Conservation (phyloP, 495 filamentous ascomycete species). For the Tetracladium setigerum region DNA sequence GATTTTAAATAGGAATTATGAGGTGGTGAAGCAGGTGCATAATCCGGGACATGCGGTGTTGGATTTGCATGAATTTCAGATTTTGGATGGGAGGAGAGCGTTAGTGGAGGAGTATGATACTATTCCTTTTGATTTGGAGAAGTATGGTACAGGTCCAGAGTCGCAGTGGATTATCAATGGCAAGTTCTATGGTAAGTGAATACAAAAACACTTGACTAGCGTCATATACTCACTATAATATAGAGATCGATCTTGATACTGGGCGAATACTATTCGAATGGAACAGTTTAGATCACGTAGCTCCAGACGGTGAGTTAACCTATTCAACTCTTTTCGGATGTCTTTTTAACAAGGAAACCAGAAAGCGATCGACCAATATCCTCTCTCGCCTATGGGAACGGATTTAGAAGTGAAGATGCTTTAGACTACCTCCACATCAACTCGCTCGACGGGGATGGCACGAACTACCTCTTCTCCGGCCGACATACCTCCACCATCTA, state of each 20-base stretch:
- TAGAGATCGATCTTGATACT: conserved; percentile 39
- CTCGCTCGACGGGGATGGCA: conserved; percentile 49
- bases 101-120: conserved; percentile 43
- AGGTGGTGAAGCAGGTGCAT: conserved; percentile 8
- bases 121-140: conserved; percentile 29
- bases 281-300: conserved; percentile 31
- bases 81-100: conserved; percentile 41
- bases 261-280: conserved; percentile 33
- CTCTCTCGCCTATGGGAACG: no score
- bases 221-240: no score
- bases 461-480: conserved; percentile 52
- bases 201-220: no score
- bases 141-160: conserved; percentile 32
- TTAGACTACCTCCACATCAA: conserved; percentile 65
- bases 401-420: conserved; percentile 24
- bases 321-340: no score
- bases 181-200: no score
- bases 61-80: conserved; percentile 36
- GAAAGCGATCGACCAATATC: background rate
- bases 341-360: no score
- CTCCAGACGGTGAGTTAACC: no score
- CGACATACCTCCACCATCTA: conserved; percentile 51
- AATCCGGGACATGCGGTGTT: background rate
- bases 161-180: conserved; percentile 28
- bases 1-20: conserved; percentile 9